These are phyloP conservation scores for Hymenoscyphus linearis DNA, from an alignment of 2,329 filamentous ascomycete genomes.

Conservation along the genomic window DNA sequence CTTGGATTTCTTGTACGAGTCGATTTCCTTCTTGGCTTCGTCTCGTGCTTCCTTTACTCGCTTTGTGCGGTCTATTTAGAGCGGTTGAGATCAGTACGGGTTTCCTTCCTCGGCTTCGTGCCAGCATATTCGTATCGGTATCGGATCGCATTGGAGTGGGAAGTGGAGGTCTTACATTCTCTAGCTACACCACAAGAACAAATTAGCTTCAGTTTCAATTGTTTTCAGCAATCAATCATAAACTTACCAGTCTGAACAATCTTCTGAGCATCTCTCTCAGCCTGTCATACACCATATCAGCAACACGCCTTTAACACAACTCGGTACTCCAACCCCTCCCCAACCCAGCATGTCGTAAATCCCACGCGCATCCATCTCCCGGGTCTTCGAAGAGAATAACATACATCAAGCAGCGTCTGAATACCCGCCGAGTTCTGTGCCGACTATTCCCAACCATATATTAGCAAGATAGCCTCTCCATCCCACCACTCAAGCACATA, in stretches of 20 bases:
- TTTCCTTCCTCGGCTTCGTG: not conserved
- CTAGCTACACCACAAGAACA: conserved; percentile 51
- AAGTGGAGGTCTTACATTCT: conserved; percentile 63
- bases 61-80: conserved; percentile 75
- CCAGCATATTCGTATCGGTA: not conserved
- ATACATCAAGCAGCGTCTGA: conserved; percentile 96
- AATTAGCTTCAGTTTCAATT: conserved; percentile 27
- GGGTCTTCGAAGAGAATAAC: conserved; percentile 30
- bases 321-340: not conserved
- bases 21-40: conserved; percentile 97
- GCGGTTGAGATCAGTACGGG: not conserved
- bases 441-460: conserved; percentile 52
- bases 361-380: not conserved
- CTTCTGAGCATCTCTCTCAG: conserved; percentile 97
- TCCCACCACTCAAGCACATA: conserved; percentile 11
- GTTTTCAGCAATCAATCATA: not conserved
- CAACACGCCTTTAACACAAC: conserved; percentile 14
- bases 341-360: not conserved
- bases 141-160: not conserved
- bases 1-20: conserved; percentile 83
- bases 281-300: conserved; percentile 50
- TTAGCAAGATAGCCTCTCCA: conserved; percentile 17
- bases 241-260: conserved; percentile 89
- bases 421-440: conserved; percentile 98
- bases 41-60: conserved; percentile 92